Evolutionary conservation across 306 rosid genomes (phyloP).

Genomic region (Sicyos edulis): DNA sequence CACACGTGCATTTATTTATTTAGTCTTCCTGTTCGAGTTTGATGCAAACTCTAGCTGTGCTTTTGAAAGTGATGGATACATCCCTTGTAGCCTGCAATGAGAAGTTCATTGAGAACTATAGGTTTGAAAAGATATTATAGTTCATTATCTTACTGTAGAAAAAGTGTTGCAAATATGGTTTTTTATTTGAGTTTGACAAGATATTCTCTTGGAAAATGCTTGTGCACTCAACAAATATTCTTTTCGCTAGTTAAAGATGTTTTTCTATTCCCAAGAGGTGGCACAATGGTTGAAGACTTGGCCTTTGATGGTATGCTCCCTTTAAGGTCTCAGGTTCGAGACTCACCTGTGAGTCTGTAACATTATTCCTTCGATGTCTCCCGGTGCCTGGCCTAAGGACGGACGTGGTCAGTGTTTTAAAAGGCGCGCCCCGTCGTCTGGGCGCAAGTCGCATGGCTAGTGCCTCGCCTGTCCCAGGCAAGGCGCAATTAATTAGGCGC

Average conservation of each 20-base stretch:
- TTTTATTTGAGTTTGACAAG: background rate
- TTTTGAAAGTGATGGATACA: background rate
- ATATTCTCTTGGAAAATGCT: background rate
- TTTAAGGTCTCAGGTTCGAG: no score
- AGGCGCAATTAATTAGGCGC: no score
- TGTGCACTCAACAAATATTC: background rate
- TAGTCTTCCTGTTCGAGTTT: background rate
- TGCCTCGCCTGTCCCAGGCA: no score
- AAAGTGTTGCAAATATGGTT: background rate
- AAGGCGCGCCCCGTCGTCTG: no score
- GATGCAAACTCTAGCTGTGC: background rate
- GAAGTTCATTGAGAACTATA: background rate
- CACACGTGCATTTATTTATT: background rate
- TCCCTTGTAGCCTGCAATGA: conserved; percentile 5
- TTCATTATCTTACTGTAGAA: background rate
- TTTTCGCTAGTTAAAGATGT: background rate
- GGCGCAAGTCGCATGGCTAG: no score
- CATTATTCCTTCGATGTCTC: no score
- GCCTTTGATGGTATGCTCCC: no score
- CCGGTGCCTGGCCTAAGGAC: no score
- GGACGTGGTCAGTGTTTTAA: no score
- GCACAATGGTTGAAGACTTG: no score
- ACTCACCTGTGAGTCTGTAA: no score
- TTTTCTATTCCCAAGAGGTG: no score
- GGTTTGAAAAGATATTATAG: conserved; percentile 1